Evolutionary conservation across 2,329 filamentous ascomycete species (phyloP).

Genomic region (Colletotrichum truncatum): DNA sequence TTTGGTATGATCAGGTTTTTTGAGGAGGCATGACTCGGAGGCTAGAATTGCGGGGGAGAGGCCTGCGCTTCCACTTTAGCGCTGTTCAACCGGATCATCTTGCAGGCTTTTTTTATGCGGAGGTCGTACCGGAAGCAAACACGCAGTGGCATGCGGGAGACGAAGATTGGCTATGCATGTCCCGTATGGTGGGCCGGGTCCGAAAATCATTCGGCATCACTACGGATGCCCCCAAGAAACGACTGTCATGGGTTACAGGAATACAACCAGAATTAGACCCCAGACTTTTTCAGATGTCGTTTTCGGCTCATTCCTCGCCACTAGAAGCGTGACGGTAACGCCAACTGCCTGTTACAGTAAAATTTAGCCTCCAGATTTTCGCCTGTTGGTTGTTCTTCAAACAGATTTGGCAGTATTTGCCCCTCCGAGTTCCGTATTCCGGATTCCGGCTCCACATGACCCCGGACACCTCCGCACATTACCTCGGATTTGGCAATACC

Average conservation of each 20-base stretch:
- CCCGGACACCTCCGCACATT: background rate
- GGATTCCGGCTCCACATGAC: background rate
- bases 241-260: too few relatives aligned
- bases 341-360: background rate
- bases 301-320: background rate
- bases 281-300: background rate
- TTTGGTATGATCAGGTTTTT: background rate
- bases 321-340: too few relatives aligned
- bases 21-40: slow-evolving; percentile 1
- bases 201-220: background rate
- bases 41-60: background rate
- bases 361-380: background rate
- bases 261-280: background rate
- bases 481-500: background rate
- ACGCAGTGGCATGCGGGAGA: background rate
- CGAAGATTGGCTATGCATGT: background rate
- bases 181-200: background rate
- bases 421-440: slow-evolving; percentile 2
- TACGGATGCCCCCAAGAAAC: background rate
- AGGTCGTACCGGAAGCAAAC: background rate
- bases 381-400: background rate
- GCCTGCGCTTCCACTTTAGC: background rate
- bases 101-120: background rate
- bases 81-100: background rate
- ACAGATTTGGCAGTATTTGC: background rate